Base-by-base conservation (phyloP, 2,329 filamentous ascomycete species). In the Escovopsis sp. region DNA sequence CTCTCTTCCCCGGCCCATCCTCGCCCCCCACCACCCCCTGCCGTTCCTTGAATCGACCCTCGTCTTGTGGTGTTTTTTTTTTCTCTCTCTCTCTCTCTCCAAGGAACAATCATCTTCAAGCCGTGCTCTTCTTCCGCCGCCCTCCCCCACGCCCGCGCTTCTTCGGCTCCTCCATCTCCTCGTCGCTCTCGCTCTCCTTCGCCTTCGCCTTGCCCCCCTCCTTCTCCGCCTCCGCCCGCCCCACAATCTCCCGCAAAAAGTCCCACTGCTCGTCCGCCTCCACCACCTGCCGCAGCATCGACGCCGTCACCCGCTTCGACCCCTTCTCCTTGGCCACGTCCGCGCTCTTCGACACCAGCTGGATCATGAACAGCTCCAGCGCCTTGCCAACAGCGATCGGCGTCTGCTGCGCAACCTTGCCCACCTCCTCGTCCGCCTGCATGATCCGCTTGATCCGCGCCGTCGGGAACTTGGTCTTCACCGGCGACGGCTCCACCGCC, bases 401-500 rank as follows among this genome's bases (percentile, higher is more conserved):
- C 1, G 91, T 95, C 47, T 96, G 91, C 62, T 98, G 91, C 4
- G 91, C 88, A 9, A 98, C 91, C 65, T 98, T 98, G 47, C 91
- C 91, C 0, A 98, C 88, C 59, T 98, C 91, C 57, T 98, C 91
- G 56, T 98, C 91, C 10, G 89, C 89, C 64, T 98, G 91, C 91
- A 98, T 96, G 55, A 98, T 96, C 40, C 91, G 79, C 71, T 98
- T 98, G 68, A 98, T 98, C 47, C 91, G 76, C 12, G 91, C 91
- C 29, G 94, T 94, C 1, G 91, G 91, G 55, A 98, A 98, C 55
- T 95, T 95, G 30, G 89, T 96, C 62, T 78, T 84, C 52, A 98
- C 86, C 35, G 86, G 71, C 61, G 64, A 94, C 64, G 60, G 74
- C 59, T 64, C 77, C 52, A 75, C 63, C 35, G 60, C 57, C 27